Percentiles rank a stretch among this genome's conserved stretches.
Conservation (phyloP, 208 protist genomes). For the Leishmania aethiopica region DNA sequence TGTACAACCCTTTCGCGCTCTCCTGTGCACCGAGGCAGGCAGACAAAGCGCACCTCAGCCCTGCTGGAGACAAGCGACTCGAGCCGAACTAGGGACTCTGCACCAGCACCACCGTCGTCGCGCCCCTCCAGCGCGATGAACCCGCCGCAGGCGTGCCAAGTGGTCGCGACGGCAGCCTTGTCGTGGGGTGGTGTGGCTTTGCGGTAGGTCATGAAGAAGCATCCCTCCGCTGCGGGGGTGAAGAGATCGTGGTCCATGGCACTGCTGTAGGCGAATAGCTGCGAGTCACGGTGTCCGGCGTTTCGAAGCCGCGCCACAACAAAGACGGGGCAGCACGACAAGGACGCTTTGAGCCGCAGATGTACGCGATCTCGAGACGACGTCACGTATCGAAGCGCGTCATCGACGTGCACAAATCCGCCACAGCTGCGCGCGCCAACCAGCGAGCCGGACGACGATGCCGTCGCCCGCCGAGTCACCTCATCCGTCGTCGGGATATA, state of each 20-base stretch:
- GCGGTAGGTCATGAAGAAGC: constrained; percentile 14
- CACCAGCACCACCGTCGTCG: background rate
- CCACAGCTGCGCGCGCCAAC: constrained; percentile 18
- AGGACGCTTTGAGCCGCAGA: constrained; percentile 6
- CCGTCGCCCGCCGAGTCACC: background rate
- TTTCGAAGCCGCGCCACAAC: constrained; percentile 25
- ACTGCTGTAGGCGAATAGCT: constrained; percentile 34
- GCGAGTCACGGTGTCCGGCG: constrained; percentile 5
- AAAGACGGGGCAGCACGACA: constrained; percentile 13
- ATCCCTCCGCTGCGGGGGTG: constrained; percentile 9
- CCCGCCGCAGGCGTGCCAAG: constrained; percentile 13
- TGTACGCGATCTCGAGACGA: constrained; percentile 17
- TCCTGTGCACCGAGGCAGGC: constrained; percentile 11
- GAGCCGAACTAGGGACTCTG: constrained; percentile 5
- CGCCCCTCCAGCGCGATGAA: constrained; percentile 21
- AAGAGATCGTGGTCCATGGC: constrained; percentile 9
- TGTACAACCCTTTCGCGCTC: constrained; percentile 7
- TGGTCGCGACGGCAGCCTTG: background rate
- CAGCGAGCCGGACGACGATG: constrained; percentile 9
- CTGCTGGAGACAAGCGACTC: constrained; percentile 23
- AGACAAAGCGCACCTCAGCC: constrained; percentile 29
- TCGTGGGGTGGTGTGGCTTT: background rate
- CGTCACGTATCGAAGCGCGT: constrained; percentile 16
- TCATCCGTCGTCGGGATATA: constrained; percentile 26
- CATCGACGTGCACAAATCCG: constrained; percentile 32